Percentiles rank a stretch among this genome's conserved stretches.
phyloP scores from a whole-genome alignment of 2,329 filamentous ascomycete species.

The Nigrospora oryzae region DNA sequence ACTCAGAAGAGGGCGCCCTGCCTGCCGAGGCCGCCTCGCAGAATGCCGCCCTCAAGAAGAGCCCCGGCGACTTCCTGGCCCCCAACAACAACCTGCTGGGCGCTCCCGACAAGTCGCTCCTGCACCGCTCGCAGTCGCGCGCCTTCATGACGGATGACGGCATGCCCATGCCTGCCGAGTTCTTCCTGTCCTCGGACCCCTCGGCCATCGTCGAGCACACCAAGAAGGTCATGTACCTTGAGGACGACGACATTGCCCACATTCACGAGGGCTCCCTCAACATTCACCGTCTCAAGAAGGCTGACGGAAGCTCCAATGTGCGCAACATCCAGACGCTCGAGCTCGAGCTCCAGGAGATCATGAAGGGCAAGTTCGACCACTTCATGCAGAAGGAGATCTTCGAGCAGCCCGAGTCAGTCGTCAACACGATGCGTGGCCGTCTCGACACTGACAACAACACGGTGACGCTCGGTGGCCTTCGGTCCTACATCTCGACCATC shows the following conservation, averaged over 20 bases:
- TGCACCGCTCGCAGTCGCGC: slow-evolving; percentile 96
- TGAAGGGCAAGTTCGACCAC: slow-evolving; percentile 99
- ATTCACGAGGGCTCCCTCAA: slow-evolving; percentile 98
- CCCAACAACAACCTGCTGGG: slow-evolving; percentile 62
- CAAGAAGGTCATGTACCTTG: slow-evolving; percentile 99
- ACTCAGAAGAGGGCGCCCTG: slow-evolving; percentile 79
- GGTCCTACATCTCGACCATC: slow-evolving; percentile 94
- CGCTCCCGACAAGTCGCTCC: slow-evolving; percentile 91
- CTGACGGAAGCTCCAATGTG: slow-evolving; percentile 92
- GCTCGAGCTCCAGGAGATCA: slow-evolving; percentile 98
- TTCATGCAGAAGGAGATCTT: slow-evolving; percentile 99
- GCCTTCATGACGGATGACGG: slow-evolving; percentile 99
- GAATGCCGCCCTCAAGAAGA: slow-evolving; percentile 94
- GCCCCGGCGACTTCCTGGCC: slow-evolving; percentile 57
- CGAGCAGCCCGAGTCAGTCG: slow-evolving; percentile 97
- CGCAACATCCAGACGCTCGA: slow-evolving; percentile 97
- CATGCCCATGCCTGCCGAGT: slow-evolving; percentile 95
- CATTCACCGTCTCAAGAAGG: slow-evolving; percentile 96
- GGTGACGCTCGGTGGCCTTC: slow-evolving; percentile 89
- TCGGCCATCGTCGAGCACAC: slow-evolving; percentile 99
- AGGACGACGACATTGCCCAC: slow-evolving; percentile 99
- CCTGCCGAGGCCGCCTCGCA: slow-evolving; percentile 92
- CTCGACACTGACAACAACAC: slow-evolving; percentile 88
- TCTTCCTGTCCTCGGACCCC: slow-evolving; percentile 98
- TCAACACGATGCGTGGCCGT: slow-evolving; percentile 99